These are phyloP conservation scores for Linaria vulgaris DNA, from an alignment of 257 asterid species.

Conservation along the genomic window DNA sequence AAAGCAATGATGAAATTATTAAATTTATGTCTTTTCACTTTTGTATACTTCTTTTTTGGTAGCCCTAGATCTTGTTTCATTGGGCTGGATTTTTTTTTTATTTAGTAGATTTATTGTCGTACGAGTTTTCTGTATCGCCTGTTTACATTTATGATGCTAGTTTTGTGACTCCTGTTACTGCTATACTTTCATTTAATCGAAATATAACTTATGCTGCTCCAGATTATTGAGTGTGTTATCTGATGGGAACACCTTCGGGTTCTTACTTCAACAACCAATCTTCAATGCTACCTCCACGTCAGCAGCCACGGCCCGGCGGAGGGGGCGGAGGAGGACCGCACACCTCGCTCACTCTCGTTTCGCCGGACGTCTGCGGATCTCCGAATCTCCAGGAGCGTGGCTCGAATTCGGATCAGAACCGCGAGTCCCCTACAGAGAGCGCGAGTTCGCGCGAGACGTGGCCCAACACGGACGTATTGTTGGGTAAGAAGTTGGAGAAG, in stretches of 20 bases:
- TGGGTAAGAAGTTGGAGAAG: slow-evolving; percentile 53
- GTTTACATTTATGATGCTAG: not conserved
- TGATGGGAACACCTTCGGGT: slow-evolving; percentile 71
- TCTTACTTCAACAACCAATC: slow-evolving; percentile 68
- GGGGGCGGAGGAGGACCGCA: slow-evolving; percentile 61
- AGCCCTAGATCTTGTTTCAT: slow-evolving; percentile 30
- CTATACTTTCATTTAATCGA: not conserved
- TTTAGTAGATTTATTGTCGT: not conserved
- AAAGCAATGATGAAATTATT: slow-evolving; percentile 1
- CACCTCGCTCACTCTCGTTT: slow-evolving; percentile 72
- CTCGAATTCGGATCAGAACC: slow-evolving; percentile 75
- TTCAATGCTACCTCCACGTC: slow-evolving; percentile 94
- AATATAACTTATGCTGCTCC: slow-evolving; percentile 3
- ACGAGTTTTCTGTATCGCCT: not conserved
- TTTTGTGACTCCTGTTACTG: too few relatives aligned
- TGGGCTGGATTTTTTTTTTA: not conserved
- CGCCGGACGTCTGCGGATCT: slow-evolving; percentile 77
- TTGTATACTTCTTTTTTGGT: not conserved
- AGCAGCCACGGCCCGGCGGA: slow-evolving; percentile 79
- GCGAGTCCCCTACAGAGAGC: slow-evolving; percentile 89
- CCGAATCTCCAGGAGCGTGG: slow-evolving; percentile 80
- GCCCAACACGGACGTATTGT: slow-evolving; percentile 79
- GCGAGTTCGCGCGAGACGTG: slow-evolving; percentile 96
- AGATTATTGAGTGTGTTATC: slow-evolving; percentile 24
- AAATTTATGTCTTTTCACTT: slow-evolving; percentile 2